Evolutionary conservation across 2,329 filamentous ascomycete genomes (phyloP), one percentile per base, ranked within the genome.

Genomic region (Lizonia empirigonia): DNA sequence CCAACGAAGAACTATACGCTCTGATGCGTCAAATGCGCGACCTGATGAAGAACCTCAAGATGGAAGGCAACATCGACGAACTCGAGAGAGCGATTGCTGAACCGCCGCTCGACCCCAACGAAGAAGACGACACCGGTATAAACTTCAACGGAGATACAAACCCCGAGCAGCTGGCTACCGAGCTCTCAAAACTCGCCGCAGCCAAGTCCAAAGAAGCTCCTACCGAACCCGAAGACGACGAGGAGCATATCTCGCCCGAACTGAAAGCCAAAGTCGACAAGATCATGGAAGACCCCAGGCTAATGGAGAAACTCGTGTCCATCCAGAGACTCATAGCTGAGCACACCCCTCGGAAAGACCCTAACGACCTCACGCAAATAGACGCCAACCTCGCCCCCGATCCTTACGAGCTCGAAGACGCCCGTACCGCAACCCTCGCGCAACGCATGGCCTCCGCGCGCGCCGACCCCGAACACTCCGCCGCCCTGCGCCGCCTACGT

Each of bases 211-310:
- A 55, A 12, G 32, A 47, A 8, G 35, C 58, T 5, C 23, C 38
- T 16, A 35, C 50, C 7, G 56, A 57, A 12, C 45, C 56, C 7
- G 53, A 53, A 6, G 52, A 54, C 10, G 50, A 50, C 6, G 59
- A 60, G 20, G 64, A 63, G 29, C 52, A 63, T n/a, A 42, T 65
- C 2, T 60, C 66, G 13, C 60, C 67, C 3, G 64, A 69, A n/a
- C 56, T 70, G 5, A 55, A 67, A 40, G 66, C 69, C 33, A 64
- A 68, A 33, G 64, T 72, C 27, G 66, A 72, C 46, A 62, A 65
- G 37, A 70, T 72, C 34, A 66, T 72, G 60, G 51, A 63, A 33
- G 69, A 72, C 38, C 70, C 70, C 6, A 56, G 60, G 13, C 59
- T 72, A 1, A 56, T 72, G 55, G 60, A 72, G 46, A 72, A 70